These are phyloP conservation scores for Toxicodendron radicans DNA, from an alignment of 345 rosid genomes.

Conservation along the genomic window DNA sequence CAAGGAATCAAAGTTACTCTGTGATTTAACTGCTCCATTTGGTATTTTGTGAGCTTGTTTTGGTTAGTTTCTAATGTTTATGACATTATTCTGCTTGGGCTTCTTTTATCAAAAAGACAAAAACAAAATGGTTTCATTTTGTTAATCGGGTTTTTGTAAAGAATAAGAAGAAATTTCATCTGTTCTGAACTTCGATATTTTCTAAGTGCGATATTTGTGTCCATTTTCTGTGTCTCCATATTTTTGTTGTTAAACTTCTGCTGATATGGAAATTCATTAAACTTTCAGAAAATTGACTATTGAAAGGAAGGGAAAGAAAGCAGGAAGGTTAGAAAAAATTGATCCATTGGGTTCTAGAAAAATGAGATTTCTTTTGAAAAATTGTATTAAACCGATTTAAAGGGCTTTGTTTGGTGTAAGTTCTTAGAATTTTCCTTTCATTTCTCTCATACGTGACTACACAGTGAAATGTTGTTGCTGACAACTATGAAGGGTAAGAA, in stretches of 20 bases:
- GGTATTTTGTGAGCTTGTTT: too few relatives aligned
- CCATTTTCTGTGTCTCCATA: background rate
- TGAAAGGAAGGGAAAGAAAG: background rate
- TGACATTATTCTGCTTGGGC: too few relatives aligned
- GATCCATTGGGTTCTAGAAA: too few relatives aligned
- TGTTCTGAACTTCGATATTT: too few relatives aligned
- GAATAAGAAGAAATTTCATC: background rate
- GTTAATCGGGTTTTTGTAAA: background rate
- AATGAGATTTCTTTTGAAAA: too few relatives aligned
- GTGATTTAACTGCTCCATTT: too few relatives aligned
- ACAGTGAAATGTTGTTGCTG: background rate
- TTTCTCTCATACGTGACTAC: background rate
- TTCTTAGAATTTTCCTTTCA: constrained; percentile 2
- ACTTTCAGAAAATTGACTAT: background rate
- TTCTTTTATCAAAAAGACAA: too few relatives aligned
- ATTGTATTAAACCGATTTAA: background rate
- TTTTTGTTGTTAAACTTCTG: background rate
- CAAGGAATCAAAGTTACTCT: too few relatives aligned
- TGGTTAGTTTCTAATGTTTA: too few relatives aligned
- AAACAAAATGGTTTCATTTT: background rate
- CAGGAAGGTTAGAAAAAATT: too few relatives aligned
- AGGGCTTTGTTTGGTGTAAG: background rate
- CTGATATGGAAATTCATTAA: background rate
- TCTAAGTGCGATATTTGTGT: background rate
- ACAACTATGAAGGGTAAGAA: background rate